Evolutionary conservation across 345 rosid genomes (phyloP).

Genomic region (Kandelia obovata): DNA sequence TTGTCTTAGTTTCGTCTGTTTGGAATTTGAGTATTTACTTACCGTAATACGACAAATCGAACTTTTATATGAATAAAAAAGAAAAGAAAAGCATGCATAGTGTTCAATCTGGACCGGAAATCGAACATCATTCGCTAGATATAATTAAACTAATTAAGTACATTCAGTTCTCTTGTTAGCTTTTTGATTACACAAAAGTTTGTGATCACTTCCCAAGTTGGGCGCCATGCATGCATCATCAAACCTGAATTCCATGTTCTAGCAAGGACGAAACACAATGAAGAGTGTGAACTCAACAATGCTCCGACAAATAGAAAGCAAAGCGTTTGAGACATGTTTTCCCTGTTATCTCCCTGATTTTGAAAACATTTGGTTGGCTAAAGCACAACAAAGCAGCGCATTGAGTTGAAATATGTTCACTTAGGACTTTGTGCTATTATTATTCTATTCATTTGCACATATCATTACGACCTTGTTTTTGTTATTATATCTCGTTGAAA

Average conservation of each 20-base stretch:
- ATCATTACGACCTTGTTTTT: no score
- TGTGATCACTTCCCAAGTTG: neutral
- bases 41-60: no score
- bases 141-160: no score
- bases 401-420: conserved; percentile 9
- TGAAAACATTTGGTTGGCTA: conserved; percentile 40
- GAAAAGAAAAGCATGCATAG: no score
- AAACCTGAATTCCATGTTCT: neutral
- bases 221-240: conserved; percentile 9
- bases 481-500: no score
- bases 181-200: no score
- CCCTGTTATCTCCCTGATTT: conserved; percentile 12
- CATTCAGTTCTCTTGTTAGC: no score
- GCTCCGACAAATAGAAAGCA: conserved; percentile 23
- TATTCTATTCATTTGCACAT: neutral
- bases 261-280: neutral
- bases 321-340: neutral
- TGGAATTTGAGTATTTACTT: no score
- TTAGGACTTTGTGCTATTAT: neutral
- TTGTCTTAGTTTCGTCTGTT: no score
- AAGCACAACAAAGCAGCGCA: conserved; percentile 31
- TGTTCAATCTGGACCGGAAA: no score
- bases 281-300: conserved; percentile 11
- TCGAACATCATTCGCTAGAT: no score
- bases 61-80: no score